Conservation (phyloP, 1,139 yeast genomes). For the Blastobotrys elegans region DNA sequence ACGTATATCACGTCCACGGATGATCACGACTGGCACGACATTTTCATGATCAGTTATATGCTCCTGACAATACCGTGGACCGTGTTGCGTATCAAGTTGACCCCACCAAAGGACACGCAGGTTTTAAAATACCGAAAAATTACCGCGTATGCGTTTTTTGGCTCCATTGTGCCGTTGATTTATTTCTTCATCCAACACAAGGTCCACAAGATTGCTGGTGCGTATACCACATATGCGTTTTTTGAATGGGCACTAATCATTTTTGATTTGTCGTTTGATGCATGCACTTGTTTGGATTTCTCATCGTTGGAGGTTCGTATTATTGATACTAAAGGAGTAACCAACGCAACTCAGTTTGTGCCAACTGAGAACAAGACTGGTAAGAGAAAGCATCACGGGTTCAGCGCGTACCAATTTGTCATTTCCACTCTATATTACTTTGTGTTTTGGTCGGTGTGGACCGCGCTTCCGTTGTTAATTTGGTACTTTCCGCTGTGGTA, state of each 20-base stretch:
- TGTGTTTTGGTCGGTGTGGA: slow-evolving; percentile 77
- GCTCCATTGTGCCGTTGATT: slow-evolving; percentile 68
- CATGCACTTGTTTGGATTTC: slow-evolving; percentile 73
- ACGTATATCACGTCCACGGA: slow-evolving; percentile 95
- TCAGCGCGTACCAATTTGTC: slow-evolving; percentile 26
- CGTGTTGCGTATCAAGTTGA: slow-evolving; percentile 50
- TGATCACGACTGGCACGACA: slow-evolving; percentile 93
- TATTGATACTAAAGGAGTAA: slow-evolving; percentile 35
- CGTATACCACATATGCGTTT: slow-evolving; percentile 89
- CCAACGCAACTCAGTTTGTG: slow-evolving; percentile 23
- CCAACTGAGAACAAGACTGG: slow-evolving; percentile 1
- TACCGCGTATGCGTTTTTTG: slow-evolving; percentile 61
- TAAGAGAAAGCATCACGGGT: slow-evolving; percentile 28
- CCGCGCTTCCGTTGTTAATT: slow-evolving; percentile 76
- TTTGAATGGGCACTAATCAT: slow-evolving; percentile 88
- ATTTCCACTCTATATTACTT: slow-evolving; percentile 37
- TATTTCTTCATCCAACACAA: slow-evolving; percentile 92
- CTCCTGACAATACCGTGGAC: slow-evolving; percentile 93
- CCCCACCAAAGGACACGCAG: slow-evolving; percentile 47
- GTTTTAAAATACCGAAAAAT: slow-evolving; percentile 49
- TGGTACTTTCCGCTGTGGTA: slow-evolving; percentile 99
- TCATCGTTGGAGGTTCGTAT: slow-evolving; percentile 47
- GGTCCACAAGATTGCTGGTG: slow-evolving; percentile 83
- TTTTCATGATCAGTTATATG: slow-evolving; percentile 88
- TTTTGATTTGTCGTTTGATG: slow-evolving; percentile 78